Percentiles rank a stretch among this genome's conserved stretches.
These are phyloP conservation scores for Aurifilum marmelostoma DNA, from an alignment of 2,329 filamentous ascomycete genomes.

Conservation along the genomic window DNA sequence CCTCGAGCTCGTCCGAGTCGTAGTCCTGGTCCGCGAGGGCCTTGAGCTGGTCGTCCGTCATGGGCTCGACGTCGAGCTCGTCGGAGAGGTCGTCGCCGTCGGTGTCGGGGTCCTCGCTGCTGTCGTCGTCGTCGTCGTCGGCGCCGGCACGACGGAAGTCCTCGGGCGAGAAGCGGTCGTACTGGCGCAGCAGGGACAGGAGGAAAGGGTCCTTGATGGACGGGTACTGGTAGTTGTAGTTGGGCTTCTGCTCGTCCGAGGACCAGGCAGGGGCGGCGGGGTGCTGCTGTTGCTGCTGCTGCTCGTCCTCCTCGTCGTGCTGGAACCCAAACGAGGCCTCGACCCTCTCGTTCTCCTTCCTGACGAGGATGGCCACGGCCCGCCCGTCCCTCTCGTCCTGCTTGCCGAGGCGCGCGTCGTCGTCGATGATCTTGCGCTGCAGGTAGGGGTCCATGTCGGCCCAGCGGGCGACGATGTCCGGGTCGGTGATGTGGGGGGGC, in stretches of 20 bases:
- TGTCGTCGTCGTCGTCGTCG: background rate
- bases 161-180: conserved; percentile 16
- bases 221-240: conserved; percentile 18
- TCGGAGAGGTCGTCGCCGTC: background rate
- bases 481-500: conserved; percentile 17
- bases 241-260: background rate
- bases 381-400: conserved; percentile 1
- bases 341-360: background rate
- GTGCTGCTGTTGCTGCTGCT: background rate
- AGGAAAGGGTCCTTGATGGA: conserved; percentile 14
- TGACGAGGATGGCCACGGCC: conserved; percentile 5
- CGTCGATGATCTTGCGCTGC: conserved; percentile 7
- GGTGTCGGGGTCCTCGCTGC: background rate
- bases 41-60: conserved; percentile 25
- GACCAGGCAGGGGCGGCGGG: background rate
- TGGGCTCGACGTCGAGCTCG: background rate
- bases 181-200: conserved; percentile 21
- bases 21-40: conserved; percentile 26
- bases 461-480: conserved; percentile 15
- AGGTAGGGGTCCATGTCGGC: conserved; percentile 10
- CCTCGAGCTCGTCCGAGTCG: conserved; percentile 15
- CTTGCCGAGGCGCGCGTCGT: background rate
- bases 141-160: background rate
- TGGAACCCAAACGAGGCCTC: background rate
- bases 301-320: background rate